phyloP scores from a whole-genome alignment of 73 alveolate species.

The Uronychia binucleata region DNA sequence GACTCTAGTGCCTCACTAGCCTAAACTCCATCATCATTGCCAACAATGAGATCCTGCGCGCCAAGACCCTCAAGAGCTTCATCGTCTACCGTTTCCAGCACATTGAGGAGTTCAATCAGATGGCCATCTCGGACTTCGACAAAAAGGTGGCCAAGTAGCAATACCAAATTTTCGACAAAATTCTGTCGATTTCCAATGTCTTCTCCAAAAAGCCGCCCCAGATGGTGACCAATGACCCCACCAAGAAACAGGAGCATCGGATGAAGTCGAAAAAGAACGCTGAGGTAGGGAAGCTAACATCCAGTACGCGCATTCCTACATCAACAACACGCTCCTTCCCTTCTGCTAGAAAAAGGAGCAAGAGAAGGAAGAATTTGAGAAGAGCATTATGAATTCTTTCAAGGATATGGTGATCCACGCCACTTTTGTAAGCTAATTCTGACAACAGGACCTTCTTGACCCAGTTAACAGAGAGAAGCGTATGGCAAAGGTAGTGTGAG shows the following conservation, averaged over 20 bases:
- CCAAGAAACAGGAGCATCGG: constrained; percentile 41
- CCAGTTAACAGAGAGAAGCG: not conserved
- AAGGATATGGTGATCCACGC: constrained; percentile 6
- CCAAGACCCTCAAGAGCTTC: constrained; percentile 66
- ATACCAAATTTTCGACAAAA: constrained; percentile 65
- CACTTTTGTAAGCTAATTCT: not conserved
- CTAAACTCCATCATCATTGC: constrained; percentile 44
- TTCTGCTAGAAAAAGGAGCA: constrained; percentile 19
- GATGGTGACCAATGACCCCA: constrained; percentile 22
- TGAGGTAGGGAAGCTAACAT: constrained; percentile 12
- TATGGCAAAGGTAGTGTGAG: not conserved
- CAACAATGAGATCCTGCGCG: constrained; percentile 69
- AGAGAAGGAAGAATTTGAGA: constrained; percentile 27
- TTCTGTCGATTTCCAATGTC: constrained; percentile 47
- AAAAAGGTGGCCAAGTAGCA: constrained; percentile 57
- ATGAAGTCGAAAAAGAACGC: constrained; percentile 43
- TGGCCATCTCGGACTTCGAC: constrained; percentile 73
- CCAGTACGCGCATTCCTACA: constrained; percentile 36
- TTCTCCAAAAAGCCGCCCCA: constrained; percentile 33
- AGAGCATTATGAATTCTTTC: constrained; percentile 6
- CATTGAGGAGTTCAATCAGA: constrained; percentile 68
- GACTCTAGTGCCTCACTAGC: constrained; percentile 13
- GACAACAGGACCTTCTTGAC: not conserved
- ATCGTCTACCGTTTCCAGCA: constrained; percentile 82
- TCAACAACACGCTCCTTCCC: constrained; percentile 7